phyloP scores from a whole-genome alignment of 176 grass and related monocot species.

The Rhipidocladum racemiflorum region DNA sequence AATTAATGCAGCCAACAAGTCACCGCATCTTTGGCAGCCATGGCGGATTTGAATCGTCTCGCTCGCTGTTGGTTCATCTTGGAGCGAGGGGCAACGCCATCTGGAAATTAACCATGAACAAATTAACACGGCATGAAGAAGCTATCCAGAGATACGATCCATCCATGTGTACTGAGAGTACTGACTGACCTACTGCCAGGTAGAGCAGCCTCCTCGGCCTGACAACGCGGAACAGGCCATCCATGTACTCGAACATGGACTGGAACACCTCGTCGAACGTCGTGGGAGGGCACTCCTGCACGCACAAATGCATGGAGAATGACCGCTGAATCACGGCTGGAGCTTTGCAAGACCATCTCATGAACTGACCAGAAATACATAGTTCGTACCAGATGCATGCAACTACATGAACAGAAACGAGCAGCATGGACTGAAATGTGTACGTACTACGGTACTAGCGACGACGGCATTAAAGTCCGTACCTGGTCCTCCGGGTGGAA shows the following conservation, averaged over 20 bases:
- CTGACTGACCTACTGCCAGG: slow-evolving; percentile 45
- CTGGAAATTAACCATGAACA: slow-evolving; percentile 10
- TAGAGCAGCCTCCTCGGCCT: slow-evolving; percentile 59
- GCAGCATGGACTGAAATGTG: not conserved
- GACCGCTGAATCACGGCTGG: not conserved
- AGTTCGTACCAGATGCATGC: not conserved
- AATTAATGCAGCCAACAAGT: not conserved
- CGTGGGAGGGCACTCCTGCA: slow-evolving; percentile 33
- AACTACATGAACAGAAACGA: not conserved
- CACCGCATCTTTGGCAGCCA: slow-evolving; percentile 48
- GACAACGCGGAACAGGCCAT: slow-evolving; percentile 47
- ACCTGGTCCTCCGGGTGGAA: slow-evolving; percentile 62
- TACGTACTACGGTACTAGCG: not conserved
- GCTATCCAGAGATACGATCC: not conserved
- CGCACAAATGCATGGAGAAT: not conserved
- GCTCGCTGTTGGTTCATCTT: slow-evolving; percentile 84
- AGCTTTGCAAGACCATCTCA: not conserved
- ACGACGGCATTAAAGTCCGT: not conserved
- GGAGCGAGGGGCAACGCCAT: slow-evolving; percentile 72
- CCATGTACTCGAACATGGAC: slow-evolving; percentile 59
- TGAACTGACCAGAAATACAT: not conserved
- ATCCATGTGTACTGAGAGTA: not conserved
- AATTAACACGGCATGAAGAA: not conserved
- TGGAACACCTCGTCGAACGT: slow-evolving; percentile 64
- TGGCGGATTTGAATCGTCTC: slow-evolving; percentile 59